Conservation (phyloP, 371 early-diverging fungal species). For the Basidiobolus heterosporus region DNA sequence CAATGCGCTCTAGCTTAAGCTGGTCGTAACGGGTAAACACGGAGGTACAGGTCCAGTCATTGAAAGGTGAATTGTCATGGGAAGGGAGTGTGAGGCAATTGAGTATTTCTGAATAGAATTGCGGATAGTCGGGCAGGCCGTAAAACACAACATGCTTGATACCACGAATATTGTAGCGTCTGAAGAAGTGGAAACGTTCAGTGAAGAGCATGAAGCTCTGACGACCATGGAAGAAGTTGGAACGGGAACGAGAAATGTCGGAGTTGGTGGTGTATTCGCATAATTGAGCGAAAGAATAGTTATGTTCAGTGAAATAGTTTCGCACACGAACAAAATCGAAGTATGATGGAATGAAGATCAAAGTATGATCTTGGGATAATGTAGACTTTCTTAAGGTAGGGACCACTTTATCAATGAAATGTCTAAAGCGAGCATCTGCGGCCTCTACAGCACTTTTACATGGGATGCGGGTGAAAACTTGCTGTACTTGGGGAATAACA, state of each 20-base stretch:
- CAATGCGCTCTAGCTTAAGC: slow-evolving; percentile 72
- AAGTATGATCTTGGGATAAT: slow-evolving; percentile 39
- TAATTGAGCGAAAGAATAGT: slow-evolving; percentile 50
- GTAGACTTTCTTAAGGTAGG: neutral
- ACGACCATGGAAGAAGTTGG: slow-evolving; percentile 66
- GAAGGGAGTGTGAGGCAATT: slow-evolving; percentile 36
- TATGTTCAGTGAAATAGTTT: slow-evolving; percentile 64
- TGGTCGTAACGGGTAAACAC: slow-evolving; percentile 72
- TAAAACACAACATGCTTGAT: slow-evolving; percentile 78
- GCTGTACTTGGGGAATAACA: slow-evolving; percentile 64
- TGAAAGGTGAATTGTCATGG: slow-evolving; percentile 5
- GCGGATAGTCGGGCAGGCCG: slow-evolving; percentile 65
- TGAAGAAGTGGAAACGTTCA: slow-evolving; percentile 89
- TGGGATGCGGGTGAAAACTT: slow-evolving; percentile 59
- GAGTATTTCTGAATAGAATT: slow-evolving; percentile 80
- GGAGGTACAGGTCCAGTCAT: slow-evolving; percentile 38
- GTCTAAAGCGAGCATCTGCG: slow-evolving; percentile 70
- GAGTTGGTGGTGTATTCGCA: slow-evolving; percentile 44
- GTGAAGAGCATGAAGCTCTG: slow-evolving; percentile 62
- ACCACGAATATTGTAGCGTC: slow-evolving; percentile 70
- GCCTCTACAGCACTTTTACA: slow-evolving; percentile 31
- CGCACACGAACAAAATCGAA: slow-evolving; percentile 89
- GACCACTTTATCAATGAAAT: slow-evolving; percentile 53
- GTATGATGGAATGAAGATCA: slow-evolving; percentile 86
- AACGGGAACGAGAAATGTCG: slow-evolving; percentile 60